Evolutionary conservation across 23 red algal genomes (phyloP).

Genomic region (Gracilaria caudata): DNA sequence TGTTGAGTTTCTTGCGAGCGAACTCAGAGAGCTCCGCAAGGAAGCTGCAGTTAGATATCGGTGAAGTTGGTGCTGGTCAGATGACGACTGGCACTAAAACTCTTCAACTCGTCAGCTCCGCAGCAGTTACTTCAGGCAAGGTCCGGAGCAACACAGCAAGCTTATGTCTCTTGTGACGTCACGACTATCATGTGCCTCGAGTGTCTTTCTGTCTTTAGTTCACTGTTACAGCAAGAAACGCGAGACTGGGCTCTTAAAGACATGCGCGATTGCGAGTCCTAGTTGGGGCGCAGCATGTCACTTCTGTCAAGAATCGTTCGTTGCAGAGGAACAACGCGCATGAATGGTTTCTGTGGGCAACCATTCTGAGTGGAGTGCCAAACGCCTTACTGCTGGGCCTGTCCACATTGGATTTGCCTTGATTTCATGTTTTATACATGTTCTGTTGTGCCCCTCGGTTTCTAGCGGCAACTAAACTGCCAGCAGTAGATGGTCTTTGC

Average conservation of each 20-base stretch:
- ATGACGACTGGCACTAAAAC: neutral
- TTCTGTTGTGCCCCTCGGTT: neutral
- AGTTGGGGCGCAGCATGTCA: neutral
- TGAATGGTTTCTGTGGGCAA: neutral
- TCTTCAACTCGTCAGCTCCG: neutral
- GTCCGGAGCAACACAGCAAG: neutral
- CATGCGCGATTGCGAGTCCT: neutral
- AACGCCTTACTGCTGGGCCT: neutral
- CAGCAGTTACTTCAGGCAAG: neutral
- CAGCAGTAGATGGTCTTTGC: too few relatives aligned
- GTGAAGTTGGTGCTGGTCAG: neutral
- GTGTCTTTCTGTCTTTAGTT: neutral
- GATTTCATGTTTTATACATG: neutral
- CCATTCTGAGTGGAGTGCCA: neutral
- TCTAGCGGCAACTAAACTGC: too few relatives aligned
- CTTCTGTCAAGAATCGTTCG: neutral
- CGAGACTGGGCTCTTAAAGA: neutral
- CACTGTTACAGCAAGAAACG: neutral
- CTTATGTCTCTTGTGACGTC: conserved; percentile 3
- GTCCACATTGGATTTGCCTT: neutral
- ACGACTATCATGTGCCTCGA: conserved; percentile 2
- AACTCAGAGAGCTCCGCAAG: conserved; percentile 14
- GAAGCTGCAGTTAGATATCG: neutral
- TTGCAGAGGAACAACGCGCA: neutral
- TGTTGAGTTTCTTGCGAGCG: conserved; percentile 13